These are phyloP conservation scores for Solioccasus polychromus DNA, from an alignment of 768 basidiomycete species.

Conservation along the genomic window DNA sequence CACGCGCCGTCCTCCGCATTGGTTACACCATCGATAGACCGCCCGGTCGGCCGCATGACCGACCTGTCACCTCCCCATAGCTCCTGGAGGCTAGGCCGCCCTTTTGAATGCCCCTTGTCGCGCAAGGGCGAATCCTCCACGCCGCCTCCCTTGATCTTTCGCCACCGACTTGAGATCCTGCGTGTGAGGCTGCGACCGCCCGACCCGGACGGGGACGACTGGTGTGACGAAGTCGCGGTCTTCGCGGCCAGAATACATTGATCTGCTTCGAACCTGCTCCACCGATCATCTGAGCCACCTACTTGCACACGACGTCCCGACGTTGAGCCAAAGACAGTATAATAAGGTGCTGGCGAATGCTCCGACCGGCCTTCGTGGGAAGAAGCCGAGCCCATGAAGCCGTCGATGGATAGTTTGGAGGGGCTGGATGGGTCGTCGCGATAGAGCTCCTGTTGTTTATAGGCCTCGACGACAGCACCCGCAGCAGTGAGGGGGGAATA, in stretches of 20 bases:
- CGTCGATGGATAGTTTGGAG: slow-evolving; percentile 26
- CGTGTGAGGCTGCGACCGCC: slow-evolving; percentile 28
- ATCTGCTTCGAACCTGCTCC: slow-evolving; percentile 1
- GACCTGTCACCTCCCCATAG: slow-evolving; percentile 10
- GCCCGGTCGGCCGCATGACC: slow-evolving; percentile 5
- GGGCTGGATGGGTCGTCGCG: slow-evolving; percentile 7
- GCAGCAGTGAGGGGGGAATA: slow-evolving; percentile 41
- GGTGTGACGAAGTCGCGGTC: not conserved
- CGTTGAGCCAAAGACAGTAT: slow-evolving; percentile 51
- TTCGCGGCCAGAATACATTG: not conserved
- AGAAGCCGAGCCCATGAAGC: slow-evolving; percentile 16
- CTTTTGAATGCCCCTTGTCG: slow-evolving; percentile 13
- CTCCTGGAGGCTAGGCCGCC: slow-evolving; percentile 37
- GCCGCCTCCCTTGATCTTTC: slow-evolving; percentile 16
- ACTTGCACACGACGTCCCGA: slow-evolving; percentile 45
- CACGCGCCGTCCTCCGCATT: slow-evolving; percentile 7
- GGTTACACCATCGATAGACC: slow-evolving; percentile 18
- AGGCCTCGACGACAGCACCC: slow-evolving; percentile 44
- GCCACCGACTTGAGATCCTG: slow-evolving; percentile 38
- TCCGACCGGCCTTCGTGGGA: slow-evolving; percentile 6
- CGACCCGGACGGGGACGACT: slow-evolving; percentile 9
- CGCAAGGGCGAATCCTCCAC: slow-evolving; percentile 27
- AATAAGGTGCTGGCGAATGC: slow-evolving; percentile 42
- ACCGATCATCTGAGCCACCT: slow-evolving; percentile 41
- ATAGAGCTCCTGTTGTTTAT: slow-evolving; percentile 42